Conservation (phyloP, 202 grass and related monocot genomes). For the Setaria viridis region DNA sequence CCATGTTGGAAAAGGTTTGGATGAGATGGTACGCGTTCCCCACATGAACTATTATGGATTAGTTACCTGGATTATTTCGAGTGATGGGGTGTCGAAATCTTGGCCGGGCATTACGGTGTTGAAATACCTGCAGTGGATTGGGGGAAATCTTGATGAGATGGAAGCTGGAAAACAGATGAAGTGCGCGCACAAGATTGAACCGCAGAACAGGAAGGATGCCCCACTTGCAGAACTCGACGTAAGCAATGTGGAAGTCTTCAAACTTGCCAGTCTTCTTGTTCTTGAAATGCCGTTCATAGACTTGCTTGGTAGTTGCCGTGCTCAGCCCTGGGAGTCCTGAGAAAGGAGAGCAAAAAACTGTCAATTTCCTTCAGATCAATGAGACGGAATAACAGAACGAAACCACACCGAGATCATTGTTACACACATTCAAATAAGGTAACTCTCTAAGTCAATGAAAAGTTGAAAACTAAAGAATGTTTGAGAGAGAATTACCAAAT, state of each 20-base stretch:
- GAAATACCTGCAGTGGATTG: slow-evolving; percentile 54
- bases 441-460: neutral
- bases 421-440: slow-evolving; percentile 1
- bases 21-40: neutral
- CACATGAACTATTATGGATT: neutral
- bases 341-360: slow-evolving; percentile 13
- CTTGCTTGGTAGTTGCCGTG: slow-evolving; percentile 39
- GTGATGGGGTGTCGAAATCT: slow-evolving; percentile 54
- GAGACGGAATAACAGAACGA: neutral
- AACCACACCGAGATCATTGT: neutral
- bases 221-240: slow-evolving; percentile 81
- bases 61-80: slow-evolving; percentile 26
- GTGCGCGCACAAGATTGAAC: neutral
- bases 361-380: neutral
- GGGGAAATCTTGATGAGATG: neutral
- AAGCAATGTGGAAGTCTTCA: slow-evolving; percentile 50
- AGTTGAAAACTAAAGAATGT: neutral
- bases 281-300: slow-evolving; percentile 59
- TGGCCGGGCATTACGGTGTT: slow-evolving; percentile 75
- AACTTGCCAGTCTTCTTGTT: neutral
- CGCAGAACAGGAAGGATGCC: neutral
- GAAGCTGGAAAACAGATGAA: neutral
- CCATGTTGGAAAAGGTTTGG: neutral
- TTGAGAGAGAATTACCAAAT: slow-evolving; percentile 50
- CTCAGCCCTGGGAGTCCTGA: slow-evolving; percentile 60